Percentiles rank a stretch among this genome's conserved stretches.
phyloP scores from a whole-genome alignment of 148 eudicot species.

The Rhododendron molle region DNA sequence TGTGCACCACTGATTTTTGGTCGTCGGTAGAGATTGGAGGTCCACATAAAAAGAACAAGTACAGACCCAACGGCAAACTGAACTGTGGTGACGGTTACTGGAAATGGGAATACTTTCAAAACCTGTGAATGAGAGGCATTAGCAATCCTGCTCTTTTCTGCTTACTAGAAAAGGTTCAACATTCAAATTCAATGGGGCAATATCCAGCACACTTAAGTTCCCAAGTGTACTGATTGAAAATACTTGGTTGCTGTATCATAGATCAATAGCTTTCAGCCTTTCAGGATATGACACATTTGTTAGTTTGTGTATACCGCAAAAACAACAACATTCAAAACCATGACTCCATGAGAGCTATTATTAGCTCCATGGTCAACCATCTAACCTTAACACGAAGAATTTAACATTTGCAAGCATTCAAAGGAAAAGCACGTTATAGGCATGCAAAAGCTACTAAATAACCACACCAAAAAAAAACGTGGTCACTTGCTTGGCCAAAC shows the following conservation, averaged over 20 bases:
- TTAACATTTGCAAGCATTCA: not conserved
- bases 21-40: slow-evolving; percentile 61
- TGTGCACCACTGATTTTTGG: slow-evolving; percentile 73
- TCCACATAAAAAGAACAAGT: slow-evolving; percentile 76
- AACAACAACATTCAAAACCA: not conserved
- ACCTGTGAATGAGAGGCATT: slow-evolving; percentile 45
- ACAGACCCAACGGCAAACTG: slow-evolving; percentile 86
- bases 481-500: not conserved
- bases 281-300: not conserved
- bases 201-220: not conserved
- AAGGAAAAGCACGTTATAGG: not conserved
- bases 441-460: not conserved
- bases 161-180: not conserved
- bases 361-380: not conserved
- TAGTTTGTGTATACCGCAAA: not conserved
- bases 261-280: not conserved
- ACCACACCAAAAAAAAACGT: not conserved
- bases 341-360: not conserved
- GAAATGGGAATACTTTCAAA: slow-evolving; percentile 70
- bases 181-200: not conserved
- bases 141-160: not conserved
- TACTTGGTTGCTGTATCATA: not conserved
- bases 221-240: not conserved
- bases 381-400: not conserved
- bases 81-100: slow-evolving; percentile 60